Conservation (phyloP, 768 basidiomycete species). For the Leccinum sublutescens region DNA sequence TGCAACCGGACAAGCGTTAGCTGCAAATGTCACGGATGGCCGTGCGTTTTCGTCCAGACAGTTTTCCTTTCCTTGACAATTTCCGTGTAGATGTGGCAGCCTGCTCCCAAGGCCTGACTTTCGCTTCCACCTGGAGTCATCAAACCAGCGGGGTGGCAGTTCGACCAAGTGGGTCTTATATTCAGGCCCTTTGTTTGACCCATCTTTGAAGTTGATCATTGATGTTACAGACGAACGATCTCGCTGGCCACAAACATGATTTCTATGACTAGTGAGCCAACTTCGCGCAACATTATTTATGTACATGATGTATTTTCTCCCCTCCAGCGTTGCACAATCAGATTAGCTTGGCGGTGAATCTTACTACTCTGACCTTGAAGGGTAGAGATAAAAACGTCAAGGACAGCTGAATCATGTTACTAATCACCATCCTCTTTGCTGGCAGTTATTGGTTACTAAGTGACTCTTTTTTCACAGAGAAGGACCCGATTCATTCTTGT, state of each 20-base stretch:
- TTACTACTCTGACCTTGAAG: constrained; percentile 1
- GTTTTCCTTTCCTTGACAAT: not conserved
- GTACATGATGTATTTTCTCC: not conserved
- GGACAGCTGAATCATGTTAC: no score
- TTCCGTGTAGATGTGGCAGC: not conserved
- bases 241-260: constrained; percentile 1
- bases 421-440: not conserved
- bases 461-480: not conserved
- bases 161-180: not conserved
- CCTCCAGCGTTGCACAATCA: not conserved
- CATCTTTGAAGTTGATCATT: not conserved
- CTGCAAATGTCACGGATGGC: not conserved
- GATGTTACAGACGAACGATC: constrained; percentile 3
- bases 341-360: constrained; percentile 1
- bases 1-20: not conserved
- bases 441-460: constrained; percentile 5
- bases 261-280: constrained; percentile 4
- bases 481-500: not conserved
- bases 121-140: not conserved
- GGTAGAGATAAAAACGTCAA: not conserved
- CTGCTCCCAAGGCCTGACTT: not conserved
- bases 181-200: not conserved
- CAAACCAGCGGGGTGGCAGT: constrained; percentile 3
- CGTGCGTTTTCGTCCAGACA: not conserved
- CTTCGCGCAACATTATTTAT: not conserved